Conservation (phyloP, 208 protist species). For the Acanthamoeba healyi region DNA sequence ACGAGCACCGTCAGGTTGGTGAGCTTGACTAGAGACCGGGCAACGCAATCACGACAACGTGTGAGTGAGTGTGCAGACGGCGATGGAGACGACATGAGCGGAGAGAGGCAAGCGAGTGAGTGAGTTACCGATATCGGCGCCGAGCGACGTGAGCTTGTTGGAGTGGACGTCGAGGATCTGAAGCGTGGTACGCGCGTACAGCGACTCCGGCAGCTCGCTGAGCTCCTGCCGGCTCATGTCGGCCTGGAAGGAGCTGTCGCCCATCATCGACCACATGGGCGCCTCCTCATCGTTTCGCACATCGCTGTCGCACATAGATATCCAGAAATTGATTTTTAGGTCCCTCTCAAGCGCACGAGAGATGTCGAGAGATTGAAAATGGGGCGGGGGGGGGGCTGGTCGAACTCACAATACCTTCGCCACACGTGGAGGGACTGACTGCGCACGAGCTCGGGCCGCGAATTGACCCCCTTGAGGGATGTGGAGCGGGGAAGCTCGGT, state of each 20-base stretch:
- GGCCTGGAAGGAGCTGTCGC: slow-evolving; percentile 66
- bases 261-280: slow-evolving; percentile 67
- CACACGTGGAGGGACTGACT: slow-evolving; percentile 70
- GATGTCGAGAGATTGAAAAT: too few species aligned
- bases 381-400: too few species aligned
- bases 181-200: slow-evolving; percentile 12
- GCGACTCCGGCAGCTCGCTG: slow-evolving; percentile 31
- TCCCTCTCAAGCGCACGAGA: too few species aligned
- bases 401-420: slow-evolving; percentile 41
- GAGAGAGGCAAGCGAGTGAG: background rate
- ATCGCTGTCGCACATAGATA: slow-evolving; percentile 2
- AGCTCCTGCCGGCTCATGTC: slow-evolving; percentile 56
- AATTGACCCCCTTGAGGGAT: slow-evolving; percentile 47
- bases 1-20: slow-evolving; percentile 68
- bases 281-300: slow-evolving; percentile 35
- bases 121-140: slow-evolving; percentile 7
- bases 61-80: background rate
- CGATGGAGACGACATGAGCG: too few species aligned
- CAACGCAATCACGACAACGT: background rate
- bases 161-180: slow-evolving; percentile 55
- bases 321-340: background rate
- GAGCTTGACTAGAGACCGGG: background rate
- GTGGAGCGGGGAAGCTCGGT: slow-evolving; percentile 47
- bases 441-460: slow-evolving; percentile 40
- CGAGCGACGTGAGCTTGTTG: slow-evolving; percentile 34